Base-by-base conservation (phyloP, 2,329 filamentous ascomycete genomes). In the Trichoderma atrobrunneum region DNA sequence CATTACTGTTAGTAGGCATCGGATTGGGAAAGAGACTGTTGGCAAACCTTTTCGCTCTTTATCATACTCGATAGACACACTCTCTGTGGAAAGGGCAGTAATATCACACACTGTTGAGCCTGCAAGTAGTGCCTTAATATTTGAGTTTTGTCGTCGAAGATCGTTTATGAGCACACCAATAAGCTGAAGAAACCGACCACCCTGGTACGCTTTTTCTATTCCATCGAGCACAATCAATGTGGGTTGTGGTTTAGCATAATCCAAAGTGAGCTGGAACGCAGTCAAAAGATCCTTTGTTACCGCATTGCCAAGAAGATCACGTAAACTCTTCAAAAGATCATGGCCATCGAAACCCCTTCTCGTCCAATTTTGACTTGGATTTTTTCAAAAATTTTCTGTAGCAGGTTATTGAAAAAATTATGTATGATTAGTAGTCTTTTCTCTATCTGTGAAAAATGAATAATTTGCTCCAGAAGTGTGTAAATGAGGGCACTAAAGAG, bases 11-110 rank as follows among this genome's bases (percentile, higher is more conserved):
- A 30, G 24, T 7, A 11, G 2, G 5, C 3, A 24, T 8, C 7
- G 10, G 10, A 3, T 0, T 7, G 5, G 0, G 3, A 21, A 3
- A 16, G 1, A 8, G 28, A 3, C 3, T 32, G 0, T 0, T 4
- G 7, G 11, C n/a, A 7, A 6, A 64, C 62, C 39, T 51, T 12
- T 21, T 16, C 28, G 28, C 16, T 65, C 62, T 5, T 65, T 65
- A 26, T 65, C 28, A 24, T 54, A 11, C 18, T 34, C 62, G 2
- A 64, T 51, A 8, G 2, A 5, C 2, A 32, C 0, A 21, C n/a
- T 16, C 0, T 16, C 6, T 24, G 8, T 18, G 3, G 12, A 32
- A 7, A 6, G 12, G 0, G 0, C 2, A 12, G 3, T 16, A 10
- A 21, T 5, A 0, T 24, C 5, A 10, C 7, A 18, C 6, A 1